Evolutionary conservation across 192 early-diverging fungal genomes (phyloP).

Genomic region (Linnemannia exigua): DNA sequence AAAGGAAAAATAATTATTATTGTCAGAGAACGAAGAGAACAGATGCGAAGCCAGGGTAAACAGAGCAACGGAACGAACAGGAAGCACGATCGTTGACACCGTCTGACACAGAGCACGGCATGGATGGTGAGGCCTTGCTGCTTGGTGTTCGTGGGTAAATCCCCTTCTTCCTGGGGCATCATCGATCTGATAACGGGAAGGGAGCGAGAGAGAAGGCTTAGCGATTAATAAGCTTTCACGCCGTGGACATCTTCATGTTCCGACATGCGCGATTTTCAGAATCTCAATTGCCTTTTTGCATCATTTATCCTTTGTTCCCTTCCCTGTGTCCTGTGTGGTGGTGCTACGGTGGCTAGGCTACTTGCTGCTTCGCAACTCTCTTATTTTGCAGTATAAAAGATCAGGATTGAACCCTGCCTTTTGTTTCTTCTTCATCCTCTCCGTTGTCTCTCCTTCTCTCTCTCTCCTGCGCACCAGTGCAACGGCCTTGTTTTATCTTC

Average conservation of each 20-base stretch:
- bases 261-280: neutral
- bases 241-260: neutral
- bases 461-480: neutral
- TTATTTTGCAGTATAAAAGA: conserved; percentile 1
- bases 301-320: neutral
- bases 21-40: no score
- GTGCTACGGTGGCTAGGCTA: no score
- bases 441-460: neutral
- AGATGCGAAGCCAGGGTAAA: no score
- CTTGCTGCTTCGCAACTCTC: neutral
- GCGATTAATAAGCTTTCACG: neutral
- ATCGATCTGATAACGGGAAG: neutral
- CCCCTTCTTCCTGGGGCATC: no score
- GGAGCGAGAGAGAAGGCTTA: neutral
- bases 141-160: no score
- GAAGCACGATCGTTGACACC: no score
- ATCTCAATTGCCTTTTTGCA: neutral
- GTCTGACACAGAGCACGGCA: no score
- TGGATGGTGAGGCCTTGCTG: no score
- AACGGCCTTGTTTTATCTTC: neutral
- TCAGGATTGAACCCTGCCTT: neutral
- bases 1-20: no score
- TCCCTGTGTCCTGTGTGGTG: no score
- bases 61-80: no score
- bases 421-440: neutral